Evolutionary conservation across 176 grass and related monocot species (phyloP), one percentile per base, ranked within the genome.

Genomic region (Bothriochloa decipiens): DNA sequence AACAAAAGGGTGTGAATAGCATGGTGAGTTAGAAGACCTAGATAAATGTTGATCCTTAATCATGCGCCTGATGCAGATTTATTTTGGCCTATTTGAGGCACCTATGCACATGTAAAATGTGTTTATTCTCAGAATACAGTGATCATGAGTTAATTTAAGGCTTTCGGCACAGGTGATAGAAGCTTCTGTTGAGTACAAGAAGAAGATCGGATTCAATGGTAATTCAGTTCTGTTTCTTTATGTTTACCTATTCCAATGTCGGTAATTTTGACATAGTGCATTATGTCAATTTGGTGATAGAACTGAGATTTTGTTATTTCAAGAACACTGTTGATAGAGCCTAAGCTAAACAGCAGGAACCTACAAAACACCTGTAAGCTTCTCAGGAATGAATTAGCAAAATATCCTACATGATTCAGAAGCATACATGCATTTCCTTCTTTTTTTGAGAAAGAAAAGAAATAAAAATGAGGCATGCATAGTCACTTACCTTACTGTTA

Each of bases 281-380:
- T 41, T 40, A 18, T 75, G 32, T 50, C 45, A 77, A 61, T 53
- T 62, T 68, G 57, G 11, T 36, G 22, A 70, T 80, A 50, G 66
- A 33, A 29, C 22, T 79, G 11, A 43, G 18, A 22, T 77, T 66
- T 72, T 84, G 6, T 70, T 76, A 66, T 88, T 76, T 27, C 81
- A 98, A 91, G 96, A 81, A 94, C 68, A 66, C 58, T 98, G 39
- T 55, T 98, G 81, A 92, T 98, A 68, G 96, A 98, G 85, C 96
- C 96, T 80, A 98, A 98, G 79, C 96, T 93, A 57, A n/a, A n/a
- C n/a, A n/a, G n/a, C 96, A 98, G 77, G 96, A 98, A 83, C 96
- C 96, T 20, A 95, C 96, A 84, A 98, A 98, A 58, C 96, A 98
- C 55, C 96, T 95, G 96, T 98, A 92, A 85, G 93, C 70, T 82